phyloP scores from a whole-genome alignment of 2,329 filamentous ascomycete genomes.

The Sporothrix protearum region DNA sequence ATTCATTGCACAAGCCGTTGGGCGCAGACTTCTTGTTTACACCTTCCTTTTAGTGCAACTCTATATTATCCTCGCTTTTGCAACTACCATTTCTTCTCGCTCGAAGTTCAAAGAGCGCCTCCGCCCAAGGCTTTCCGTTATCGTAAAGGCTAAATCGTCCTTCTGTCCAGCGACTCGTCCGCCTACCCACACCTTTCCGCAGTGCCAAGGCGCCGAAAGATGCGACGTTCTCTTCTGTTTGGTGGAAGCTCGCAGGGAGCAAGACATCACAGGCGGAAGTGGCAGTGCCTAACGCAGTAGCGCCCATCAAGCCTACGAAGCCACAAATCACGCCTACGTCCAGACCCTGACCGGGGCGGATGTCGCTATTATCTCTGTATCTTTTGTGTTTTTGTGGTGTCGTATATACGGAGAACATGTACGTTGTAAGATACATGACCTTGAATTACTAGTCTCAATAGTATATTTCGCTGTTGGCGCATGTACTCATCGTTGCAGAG shows the following conservation, averaged over 20 bases:
- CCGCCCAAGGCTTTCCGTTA: constrained; percentile 7
- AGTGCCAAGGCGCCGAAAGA: constrained; percentile 19
- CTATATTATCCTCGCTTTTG: background rate
- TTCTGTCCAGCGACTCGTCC: background rate
- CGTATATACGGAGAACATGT: too few relatives aligned
- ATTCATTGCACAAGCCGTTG: background rate
- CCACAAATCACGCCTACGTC: constrained; percentile 15
- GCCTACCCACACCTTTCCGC: constrained; percentile 5
- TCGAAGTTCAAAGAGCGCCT: background rate
- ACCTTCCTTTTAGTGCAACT: background rate
- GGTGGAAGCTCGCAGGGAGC: constrained; percentile 7
- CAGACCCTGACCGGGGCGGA: background rate
- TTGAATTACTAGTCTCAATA: background rate
- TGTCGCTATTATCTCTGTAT: constrained; percentile 13
- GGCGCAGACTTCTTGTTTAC: background rate
- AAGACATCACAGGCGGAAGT: background rate
- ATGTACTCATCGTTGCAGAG: too few relatives aligned
- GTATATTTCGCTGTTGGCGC: background rate
- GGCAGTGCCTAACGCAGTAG: background rate
- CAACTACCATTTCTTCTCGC: background rate
- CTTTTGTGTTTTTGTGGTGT: background rate
- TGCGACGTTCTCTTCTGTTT: constrained; percentile 19
- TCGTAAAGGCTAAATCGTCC: constrained; percentile 7
- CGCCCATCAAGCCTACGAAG: constrained; percentile 7
- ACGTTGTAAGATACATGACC: too few relatives aligned